Percentiles rank a stretch among this genome's conserved stretches.
These are phyloP conservation scores for Penicillium olsonii DNA, from an alignment of 2,329 filamentous ascomycete species.

Conservation along the genomic window DNA sequence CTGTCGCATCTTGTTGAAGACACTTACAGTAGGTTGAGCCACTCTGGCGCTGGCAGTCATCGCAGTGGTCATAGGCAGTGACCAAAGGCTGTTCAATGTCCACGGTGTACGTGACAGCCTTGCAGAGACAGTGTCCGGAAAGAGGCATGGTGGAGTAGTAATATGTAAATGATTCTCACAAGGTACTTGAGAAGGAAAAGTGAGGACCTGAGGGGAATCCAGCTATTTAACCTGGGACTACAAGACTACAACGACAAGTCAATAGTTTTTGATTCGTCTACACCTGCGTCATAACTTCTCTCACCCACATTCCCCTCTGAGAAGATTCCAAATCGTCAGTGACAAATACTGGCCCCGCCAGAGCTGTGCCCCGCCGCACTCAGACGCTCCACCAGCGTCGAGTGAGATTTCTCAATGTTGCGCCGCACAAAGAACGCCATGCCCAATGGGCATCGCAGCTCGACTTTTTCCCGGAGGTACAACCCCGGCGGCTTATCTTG, in stretches of 20 bases:
- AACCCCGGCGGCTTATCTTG: constrained; percentile 68
- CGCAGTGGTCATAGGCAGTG: constrained; percentile 69
- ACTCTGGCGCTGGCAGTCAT: constrained; percentile 70
- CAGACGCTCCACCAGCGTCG: constrained; percentile 64
- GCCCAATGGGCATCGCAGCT: constrained; percentile 76
- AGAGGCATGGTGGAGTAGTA: constrained; percentile 60
- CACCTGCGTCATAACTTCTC: no score
- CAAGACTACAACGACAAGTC: no score
- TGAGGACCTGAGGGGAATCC: constrained; percentile 14
- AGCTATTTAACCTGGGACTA: constrained; percentile 25
- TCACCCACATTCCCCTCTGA: not conserved
- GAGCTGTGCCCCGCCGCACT: constrained; percentile 3
- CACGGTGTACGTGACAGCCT: constrained; percentile 68
- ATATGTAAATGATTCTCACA: constrained; percentile 13
- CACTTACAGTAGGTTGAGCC: constrained; percentile 64
- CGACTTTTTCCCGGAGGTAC: constrained; percentile 79
- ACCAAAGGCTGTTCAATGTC: constrained; percentile 43
- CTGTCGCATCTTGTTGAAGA: not conserved
- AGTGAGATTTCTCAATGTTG: constrained; percentile 75
- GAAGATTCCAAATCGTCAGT: not conserved
- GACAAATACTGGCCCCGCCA: constrained; percentile 3
- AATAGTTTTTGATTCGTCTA: no score
- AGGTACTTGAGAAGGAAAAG: constrained; percentile 26
- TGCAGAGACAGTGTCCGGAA: constrained; percentile 70
- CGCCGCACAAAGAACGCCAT: constrained; percentile 76